Base-by-base conservation (phyloP, 495 filamentous ascomycete genomes). In the Neurospora sp. region DNA sequence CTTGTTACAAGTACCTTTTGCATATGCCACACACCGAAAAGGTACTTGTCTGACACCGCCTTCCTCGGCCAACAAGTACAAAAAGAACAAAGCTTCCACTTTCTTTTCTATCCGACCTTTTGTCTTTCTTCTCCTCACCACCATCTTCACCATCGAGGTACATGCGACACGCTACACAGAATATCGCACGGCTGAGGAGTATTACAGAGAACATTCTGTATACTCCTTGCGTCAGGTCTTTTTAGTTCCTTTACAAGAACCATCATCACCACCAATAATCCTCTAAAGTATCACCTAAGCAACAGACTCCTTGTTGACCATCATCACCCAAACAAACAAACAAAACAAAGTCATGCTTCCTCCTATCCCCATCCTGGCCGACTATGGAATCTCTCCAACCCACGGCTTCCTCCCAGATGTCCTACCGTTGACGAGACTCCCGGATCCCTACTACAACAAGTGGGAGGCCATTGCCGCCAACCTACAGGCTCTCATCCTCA, bases 381-480 rank as follows among this genome's bases (percentile, higher is more conserved):
- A 97, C 79, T 98, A 97, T 83, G 93, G 91, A 80, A 91, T 99
- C 81, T 96, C 94, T 71, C 86, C 90, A 53, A 85, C 90, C 68
- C 85, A 93, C 85, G 96, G 96, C 74, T 99, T 99, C 83, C 91
- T 99, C 48, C 93, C 96, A 0, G 81, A 90, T 38, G 89, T 93
- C 74, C 82, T 90, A n/a, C 96, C 96, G 40, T 84, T 98, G 72
- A 88, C 91, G 70, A 78, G 86, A 70, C 88, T 98, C 41, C 92
- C 94, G 14, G 90, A 97, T 77, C 88, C 90, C 0, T 98, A 97
- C 85, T 99, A 98, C 81, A 88, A 89, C 76, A 91, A 92, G 76
- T 99, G 96, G 96, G 96, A 99, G 82, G 85, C 88, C 72, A 86
- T 97, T 38, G 87, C 89, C 27, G 85, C 88, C 44, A 97, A 97